A percentile compares a stretch with the other conserved stretches of the same genome.
Conservation (phyloP, 352 stramenopile species). For the Thalassiosira livingstoniorum region DNA sequence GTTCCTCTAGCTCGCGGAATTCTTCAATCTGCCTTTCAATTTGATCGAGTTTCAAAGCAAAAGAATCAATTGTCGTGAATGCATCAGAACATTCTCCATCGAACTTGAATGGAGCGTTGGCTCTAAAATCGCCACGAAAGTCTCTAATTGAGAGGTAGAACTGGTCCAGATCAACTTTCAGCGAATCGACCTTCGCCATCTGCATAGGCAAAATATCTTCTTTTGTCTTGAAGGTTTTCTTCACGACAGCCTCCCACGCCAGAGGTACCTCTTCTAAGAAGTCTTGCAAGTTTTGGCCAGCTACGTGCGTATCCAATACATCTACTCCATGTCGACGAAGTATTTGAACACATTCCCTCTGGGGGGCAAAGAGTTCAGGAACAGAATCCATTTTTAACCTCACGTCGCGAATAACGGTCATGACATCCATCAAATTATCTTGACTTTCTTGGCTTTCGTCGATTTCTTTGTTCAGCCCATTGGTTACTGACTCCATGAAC, state of each 20-base stretch:
- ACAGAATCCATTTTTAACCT: constrained; percentile 91
- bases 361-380: constrained; percentile 88
- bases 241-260: constrained; percentile 97
- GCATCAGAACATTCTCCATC: constrained; percentile 83
- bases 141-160: constrained; percentile 93
- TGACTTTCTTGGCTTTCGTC: constrained; percentile 90
- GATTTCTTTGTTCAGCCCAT: constrained; percentile 91
- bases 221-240: constrained; percentile 98
- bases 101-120: constrained; percentile 94
- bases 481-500: constrained; percentile 93
- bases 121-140: constrained; percentile 94
- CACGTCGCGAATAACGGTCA: constrained; percentile 94
- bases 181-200: constrained; percentile 93
- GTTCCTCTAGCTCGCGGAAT: constrained; percentile 92
- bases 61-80: constrained; percentile 90
- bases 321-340: constrained; percentile 95
- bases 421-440: constrained; percentile 95
- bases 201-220: constrained; percentile 97
- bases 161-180: constrained; percentile 93
- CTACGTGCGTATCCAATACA: constrained; percentile 74
- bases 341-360: constrained; percentile 93
- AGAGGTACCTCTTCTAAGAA: constrained; percentile 96
- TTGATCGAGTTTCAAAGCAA: constrained; percentile 86
- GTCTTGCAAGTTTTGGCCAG: constrained; percentile 77
- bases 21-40: constrained; percentile 89